Conservation (phyloP, 2,329 filamentous ascomycete species). For the Penicillium verrucosum region DNA sequence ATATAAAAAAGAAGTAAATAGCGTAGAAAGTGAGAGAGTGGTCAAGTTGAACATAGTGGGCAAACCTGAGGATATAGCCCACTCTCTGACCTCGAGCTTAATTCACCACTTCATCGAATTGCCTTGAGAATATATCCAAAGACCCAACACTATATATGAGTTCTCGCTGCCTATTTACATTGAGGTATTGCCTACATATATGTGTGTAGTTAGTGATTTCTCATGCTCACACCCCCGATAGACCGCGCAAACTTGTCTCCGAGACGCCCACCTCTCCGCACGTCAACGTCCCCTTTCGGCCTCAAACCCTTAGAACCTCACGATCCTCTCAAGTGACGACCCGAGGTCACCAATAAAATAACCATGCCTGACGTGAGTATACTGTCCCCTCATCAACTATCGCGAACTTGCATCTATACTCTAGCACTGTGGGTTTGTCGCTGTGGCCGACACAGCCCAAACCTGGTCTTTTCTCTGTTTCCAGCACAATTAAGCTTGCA, state of each 20-base stretch:
- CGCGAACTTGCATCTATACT: not conserved
- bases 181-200: not conserved
- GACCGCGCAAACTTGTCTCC: slow-evolving; percentile 9
- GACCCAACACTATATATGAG: not conserved
- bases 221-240: not conserved
- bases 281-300: slow-evolving; percentile 1
- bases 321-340: slow-evolving; percentile 1
- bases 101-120: not conserved
- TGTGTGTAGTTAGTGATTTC: not conserved
- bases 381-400: not conserved
- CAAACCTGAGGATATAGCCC: not conserved
- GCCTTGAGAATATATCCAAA: not conserved
- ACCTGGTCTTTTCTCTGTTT: not conserved
- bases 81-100: not conserved
- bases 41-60: not conserved
- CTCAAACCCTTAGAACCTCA: not conserved
- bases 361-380: slow-evolving; percentile 38
- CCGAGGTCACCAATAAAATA: not conserved
- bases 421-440: not conserved
- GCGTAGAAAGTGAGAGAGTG: not conserved
- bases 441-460: not conserved
- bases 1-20: not conserved
- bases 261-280: slow-evolving; percentile 4
- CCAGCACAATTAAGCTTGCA: not conserved
- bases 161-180: not conserved